phyloP scores from a whole-genome alignment of 192 early-diverging fungal species.

The Gamsiella multidivaricata region DNA sequence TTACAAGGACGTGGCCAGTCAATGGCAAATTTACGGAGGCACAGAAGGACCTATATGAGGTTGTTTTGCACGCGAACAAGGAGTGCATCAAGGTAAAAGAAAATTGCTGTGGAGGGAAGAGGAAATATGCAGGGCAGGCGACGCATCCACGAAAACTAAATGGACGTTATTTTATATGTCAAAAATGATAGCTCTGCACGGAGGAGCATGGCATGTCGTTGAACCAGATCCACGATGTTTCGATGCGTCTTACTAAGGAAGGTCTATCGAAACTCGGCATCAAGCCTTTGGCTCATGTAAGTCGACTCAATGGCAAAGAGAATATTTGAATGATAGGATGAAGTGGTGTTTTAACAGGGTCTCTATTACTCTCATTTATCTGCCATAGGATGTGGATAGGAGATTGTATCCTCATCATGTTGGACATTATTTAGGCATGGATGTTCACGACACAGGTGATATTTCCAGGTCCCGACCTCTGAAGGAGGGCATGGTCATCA shows the following conservation, averaged over 20 bases:
- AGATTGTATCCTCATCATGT: constrained; percentile 94
- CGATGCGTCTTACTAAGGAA: constrained; percentile 72
- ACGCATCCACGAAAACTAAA: background rate
- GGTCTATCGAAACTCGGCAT: constrained; percentile 82
- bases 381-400: constrained; percentile 84
- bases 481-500: constrained; percentile 88
- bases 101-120: constrained; percentile 1
- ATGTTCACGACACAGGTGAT: constrained; percentile 91
- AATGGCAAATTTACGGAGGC: constrained; percentile 83
- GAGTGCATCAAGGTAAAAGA: constrained; percentile 77
- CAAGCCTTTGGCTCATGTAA: constrained; percentile 64
- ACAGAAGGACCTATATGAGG: constrained; percentile 87
- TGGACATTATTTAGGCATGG: constrained; percentile 93
- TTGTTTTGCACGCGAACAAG: constrained; percentile 86
- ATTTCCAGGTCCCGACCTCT: constrained; percentile 78
- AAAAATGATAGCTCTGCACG: constrained; percentile 63
- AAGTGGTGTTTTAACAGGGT: background rate
- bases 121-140: background rate
- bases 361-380: background rate
- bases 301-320: no score
- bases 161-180: background rate
- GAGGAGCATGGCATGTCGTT: constrained; percentile 69
- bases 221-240: constrained; percentile 85
- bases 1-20: constrained; percentile 95
- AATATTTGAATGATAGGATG: no score